Evolutionary conservation across 2,329 filamentous ascomycete species (phyloP).

Genomic region (Trichoderma hamatum): DNA sequence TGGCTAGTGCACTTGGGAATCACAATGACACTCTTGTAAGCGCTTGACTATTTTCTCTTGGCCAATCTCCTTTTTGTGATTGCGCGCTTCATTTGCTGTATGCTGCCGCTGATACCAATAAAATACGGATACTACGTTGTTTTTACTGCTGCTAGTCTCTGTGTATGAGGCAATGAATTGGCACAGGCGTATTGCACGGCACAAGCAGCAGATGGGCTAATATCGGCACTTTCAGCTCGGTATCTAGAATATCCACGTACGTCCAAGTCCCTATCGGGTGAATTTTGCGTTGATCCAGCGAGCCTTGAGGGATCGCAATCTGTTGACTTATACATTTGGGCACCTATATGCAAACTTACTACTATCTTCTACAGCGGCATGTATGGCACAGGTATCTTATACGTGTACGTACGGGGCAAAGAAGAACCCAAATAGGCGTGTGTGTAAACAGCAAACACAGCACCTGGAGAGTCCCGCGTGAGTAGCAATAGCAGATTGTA

Average conservation of each 20-base stretch:
- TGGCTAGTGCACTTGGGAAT: background rate
- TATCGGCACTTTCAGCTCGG: background rate
- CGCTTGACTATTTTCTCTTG: background rate
- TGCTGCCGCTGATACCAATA: background rate
- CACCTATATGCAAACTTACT: background rate
- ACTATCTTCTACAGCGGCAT: background rate
- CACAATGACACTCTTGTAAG: background rate
- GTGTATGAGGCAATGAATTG: background rate
- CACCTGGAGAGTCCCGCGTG: background rate
- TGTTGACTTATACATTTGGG: background rate
- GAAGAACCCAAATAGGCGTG: background rate
- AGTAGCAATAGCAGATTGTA: background rate
- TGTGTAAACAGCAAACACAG: background rate
- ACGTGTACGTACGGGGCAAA: too few relatives aligned
- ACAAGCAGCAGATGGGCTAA: background rate
- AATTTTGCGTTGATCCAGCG: slow-evolving; percentile 2
- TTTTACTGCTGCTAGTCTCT: background rate
- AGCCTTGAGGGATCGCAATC: background rate
- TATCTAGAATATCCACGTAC: background rate
- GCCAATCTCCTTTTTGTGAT: background rate
- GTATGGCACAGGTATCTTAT: background rate
- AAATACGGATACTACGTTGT: background rate
- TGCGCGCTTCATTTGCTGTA: background rate
- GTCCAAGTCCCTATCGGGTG: background rate
- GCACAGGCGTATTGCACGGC: background rate